phyloP scores from a whole-genome alignment of 331 rosid genomes.

The Arachis monticola region DNA sequence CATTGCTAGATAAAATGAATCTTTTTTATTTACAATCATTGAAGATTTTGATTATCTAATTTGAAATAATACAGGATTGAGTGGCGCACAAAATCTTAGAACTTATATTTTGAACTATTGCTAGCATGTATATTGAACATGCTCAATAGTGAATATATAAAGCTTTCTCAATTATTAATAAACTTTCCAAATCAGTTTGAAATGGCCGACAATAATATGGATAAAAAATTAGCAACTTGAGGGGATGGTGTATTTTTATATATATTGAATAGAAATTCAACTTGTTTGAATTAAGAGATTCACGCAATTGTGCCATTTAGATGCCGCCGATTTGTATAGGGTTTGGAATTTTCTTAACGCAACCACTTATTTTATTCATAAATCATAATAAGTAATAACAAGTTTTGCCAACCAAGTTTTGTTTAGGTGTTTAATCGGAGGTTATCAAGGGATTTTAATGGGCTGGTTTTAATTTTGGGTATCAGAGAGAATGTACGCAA shows the following conservation, averaged over 20 bases:
- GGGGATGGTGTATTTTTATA: not conserved
- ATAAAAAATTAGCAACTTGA: not conserved
- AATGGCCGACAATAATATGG: not conserved
- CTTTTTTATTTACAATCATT: not conserved
- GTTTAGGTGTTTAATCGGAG: too few species aligned
- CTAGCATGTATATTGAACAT: constrained; percentile 3
- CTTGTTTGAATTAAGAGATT: constrained; percentile 20
- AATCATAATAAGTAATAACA: too few species aligned
- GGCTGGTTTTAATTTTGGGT: too few species aligned
- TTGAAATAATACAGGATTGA: not conserved
- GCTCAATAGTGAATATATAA: not conserved
- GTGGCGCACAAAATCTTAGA: not conserved
- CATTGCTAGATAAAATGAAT: not conserved
- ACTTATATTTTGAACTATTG: not conserved
- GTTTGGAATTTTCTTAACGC: constrained; percentile 33
- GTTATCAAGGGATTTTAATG: too few species aligned
- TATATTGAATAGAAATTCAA: not conserved
- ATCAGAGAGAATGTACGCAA: too few species aligned
- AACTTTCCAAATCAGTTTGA: not conserved
- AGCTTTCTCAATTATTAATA: not conserved
- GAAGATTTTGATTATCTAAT: not conserved
- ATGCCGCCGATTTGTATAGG: not conserved
- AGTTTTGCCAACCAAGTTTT: too few species aligned
- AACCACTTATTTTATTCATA: not conserved
- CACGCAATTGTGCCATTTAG: not conserved